Evolutionary conservation across 192 early-diverging fungal species (phyloP), one percentile per base, ranked within the genome.

Genomic region (Pilobolus umbonatus): DNA sequence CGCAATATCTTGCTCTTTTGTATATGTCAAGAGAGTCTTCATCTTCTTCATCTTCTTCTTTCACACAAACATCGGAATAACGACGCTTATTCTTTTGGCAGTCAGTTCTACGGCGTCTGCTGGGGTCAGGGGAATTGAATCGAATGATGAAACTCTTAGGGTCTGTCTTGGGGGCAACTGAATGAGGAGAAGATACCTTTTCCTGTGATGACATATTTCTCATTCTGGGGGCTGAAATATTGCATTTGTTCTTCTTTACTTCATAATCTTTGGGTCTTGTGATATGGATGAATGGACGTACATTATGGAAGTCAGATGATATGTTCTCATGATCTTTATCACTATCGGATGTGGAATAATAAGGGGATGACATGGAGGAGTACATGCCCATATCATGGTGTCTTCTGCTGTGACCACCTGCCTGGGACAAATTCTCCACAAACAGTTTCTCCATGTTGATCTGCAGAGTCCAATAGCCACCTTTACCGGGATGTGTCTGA

Each of bases 401-500:
- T 22, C 57, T 58, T 1, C 64, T 31, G 15, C 55, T 64, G 17
- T 50, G 62, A 26, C 58, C 58, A 48, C 68, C 61, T 14, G 56
- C 50, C 19, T 61, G 68, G 22, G 55, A 48, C 19, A 70, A 53
- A 24, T 64, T 70, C 4, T 70, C 68, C 32, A 70, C 43, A 55
- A 70, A 70, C 0, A 44, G 36, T 24, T 43, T 40, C 34, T 70
- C 68, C 12, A 56, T 55, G 5, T 57, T 61, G 7, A 55, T 17
- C 6, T 58, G 30, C 19, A 86, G 68, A 9, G 79, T 80, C 86
- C 84, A 86, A 65, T 85, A 81, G 38, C 84, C 79, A 7, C 84
- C 86, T 56, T 85, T 85, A 15, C 83, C 86, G 48, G 79, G 82
- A 61, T 84, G 86, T 35, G 58, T 81, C n/a, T 75, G 73, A 5